A percentile compares a stretch with the other conserved stretches of the same genome.
Conservation (phyloP, 2,329 filamentous ascomycete species). For the Xylariales sp. region DNA sequence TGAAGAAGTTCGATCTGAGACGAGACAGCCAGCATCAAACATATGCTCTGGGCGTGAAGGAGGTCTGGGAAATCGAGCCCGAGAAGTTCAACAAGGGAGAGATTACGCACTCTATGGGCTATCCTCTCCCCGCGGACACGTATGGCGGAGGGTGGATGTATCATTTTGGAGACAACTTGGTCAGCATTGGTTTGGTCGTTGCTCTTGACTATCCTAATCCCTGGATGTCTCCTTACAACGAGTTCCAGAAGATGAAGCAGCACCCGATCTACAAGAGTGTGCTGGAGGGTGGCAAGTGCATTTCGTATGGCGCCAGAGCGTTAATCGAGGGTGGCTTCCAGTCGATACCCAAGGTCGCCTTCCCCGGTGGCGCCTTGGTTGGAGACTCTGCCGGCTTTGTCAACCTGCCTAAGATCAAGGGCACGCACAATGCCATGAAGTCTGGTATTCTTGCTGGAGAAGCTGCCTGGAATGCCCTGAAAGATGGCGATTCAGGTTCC, state of each 20-base stretch:
- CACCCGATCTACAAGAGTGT: constrained; percentile 85
- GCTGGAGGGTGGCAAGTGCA: constrained; percentile 94
- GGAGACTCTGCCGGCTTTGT: constrained; percentile 95
- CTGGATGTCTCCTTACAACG: constrained; percentile 90
- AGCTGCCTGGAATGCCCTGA: constrained; percentile 76
- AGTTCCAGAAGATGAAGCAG: constrained; percentile 98
- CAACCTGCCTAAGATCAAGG: constrained; percentile 98
- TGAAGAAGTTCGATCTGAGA: constrained; percentile 88
- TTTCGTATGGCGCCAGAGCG: constrained; percentile 90
- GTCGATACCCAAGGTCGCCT: constrained; percentile 94
- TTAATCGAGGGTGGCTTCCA: constrained; percentile 95
- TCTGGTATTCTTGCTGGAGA: constrained; percentile 95
- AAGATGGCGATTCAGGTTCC: constrained; percentile 53
- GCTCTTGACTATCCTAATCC: constrained; percentile 95
- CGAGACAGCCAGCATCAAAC: constrained; percentile 90
- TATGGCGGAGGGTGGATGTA: constrained; percentile 99
- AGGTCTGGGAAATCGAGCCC: constrained; percentile 94
- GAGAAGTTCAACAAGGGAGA: constrained; percentile 87
- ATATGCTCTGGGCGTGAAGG: constrained; percentile 90
- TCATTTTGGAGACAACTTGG: constrained; percentile 96
- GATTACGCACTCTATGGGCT: constrained; percentile 87
- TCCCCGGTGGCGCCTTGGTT: constrained; percentile 91
- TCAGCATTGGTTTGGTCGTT: constrained; percentile 85
- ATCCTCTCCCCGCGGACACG: constrained; percentile 80
- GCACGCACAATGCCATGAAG: constrained; percentile 96